phyloP scores from a whole-genome alignment of 148 eudicot genomes.

The Heliamphora exappendiculata region DNA sequence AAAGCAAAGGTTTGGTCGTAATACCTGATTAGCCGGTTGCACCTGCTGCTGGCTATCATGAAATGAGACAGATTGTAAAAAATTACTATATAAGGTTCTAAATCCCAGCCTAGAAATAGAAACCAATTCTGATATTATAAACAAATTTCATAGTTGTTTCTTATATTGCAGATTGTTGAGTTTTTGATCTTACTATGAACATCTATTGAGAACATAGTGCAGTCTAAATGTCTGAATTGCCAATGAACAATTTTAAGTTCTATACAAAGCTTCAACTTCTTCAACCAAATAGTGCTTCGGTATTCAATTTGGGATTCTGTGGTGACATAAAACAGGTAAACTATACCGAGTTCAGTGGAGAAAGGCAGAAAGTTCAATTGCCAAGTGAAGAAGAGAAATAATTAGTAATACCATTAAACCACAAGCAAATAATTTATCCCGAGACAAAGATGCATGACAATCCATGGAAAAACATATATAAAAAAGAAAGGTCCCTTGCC shows the following conservation, averaged over 20 bases:
- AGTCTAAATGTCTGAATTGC: neutral
- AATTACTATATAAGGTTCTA: neutral
- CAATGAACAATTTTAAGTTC: neutral
- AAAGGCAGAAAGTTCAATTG: too few relatives aligned
- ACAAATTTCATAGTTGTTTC: neutral
- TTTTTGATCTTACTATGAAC: neutral
- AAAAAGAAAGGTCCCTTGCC: neutral
- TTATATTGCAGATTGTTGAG: constrained; percentile 3
- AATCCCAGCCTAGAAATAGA: constrained; percentile 2
- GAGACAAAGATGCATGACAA: neutral
- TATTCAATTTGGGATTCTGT: neutral
- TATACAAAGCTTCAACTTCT: neutral
- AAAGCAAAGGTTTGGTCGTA: neutral
- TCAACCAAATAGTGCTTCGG: neutral
- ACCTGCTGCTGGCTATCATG: neutral
- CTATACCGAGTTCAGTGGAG: too few relatives aligned
- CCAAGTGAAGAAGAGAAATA: too few relatives aligned
- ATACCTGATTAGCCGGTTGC: neutral
- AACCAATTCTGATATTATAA: neutral
- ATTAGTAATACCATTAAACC: too few relatives aligned
- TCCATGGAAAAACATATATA: neutral
- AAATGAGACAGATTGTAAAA: neutral
- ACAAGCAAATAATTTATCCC: too few relatives aligned
- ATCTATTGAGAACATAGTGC: neutral
- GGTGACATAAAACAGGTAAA: neutral